Evolutionary conservation across 1,139 yeast species (phyloP), one percentile per base, ranked within the genome.

Genomic region (Candida tropicalis): DNA sequence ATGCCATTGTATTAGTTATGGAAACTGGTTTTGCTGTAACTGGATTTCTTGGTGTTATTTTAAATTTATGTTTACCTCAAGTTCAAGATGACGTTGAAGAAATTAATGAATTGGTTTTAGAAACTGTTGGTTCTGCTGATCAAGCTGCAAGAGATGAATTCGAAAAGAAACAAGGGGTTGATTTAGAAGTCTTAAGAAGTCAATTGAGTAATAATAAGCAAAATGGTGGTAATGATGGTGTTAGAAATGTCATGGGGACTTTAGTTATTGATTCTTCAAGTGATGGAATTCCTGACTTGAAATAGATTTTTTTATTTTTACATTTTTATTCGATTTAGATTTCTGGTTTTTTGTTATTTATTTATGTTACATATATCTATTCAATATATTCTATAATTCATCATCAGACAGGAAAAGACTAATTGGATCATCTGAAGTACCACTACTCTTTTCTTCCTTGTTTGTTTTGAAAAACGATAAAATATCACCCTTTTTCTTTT

Each of bases 21-120:
- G 93, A 87, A 62, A 86, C 96, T 17, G 91, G 95, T 32, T 89
- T 85, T 59, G 95, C 96, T 26, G 70, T 89, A 41, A 78, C 93
- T 24, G 97, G 96, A 13, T 73, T 90, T 54, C 56, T 87, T 36
- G 95, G 90, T 31, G 80, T 87, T 40, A 63, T 87, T 36, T 69
- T 88, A 48, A 89, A 89, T 68, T 67, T 87, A 53, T 35, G 84
- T 28, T 67, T 89, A 50, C 95, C 95, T 11, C 90, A 84, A 62
- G 84, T 83, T 34, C 62, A 65, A 33, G 95, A 85, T 56, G 86
- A 81, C 38, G 73, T 73, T 33, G 84, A 79, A 60, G 78, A 70
- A 48, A 68, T 71, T 49, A 73, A 73, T 51, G 77, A 72, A 53
- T 60, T 70, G 42, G 72, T 72, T 25, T 64, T 73, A 53, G 79